Conservation (phyloP, 176 grass and related monocot species). For the Bothriochloa decipiens region DNA sequence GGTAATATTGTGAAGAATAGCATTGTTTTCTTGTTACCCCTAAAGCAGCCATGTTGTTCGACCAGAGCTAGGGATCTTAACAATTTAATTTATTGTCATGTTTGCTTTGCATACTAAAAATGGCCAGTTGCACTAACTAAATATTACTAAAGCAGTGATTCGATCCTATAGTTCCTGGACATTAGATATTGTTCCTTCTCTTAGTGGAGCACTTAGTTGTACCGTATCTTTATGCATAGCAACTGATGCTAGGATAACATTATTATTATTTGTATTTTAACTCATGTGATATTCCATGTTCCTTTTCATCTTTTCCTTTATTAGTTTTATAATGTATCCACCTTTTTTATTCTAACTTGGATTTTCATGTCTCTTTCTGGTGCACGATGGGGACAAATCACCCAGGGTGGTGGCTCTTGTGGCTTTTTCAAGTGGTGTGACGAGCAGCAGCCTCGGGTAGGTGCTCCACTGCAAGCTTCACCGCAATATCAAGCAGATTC, state of each 20-base stretch:
- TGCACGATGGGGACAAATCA: constrained; percentile 32
- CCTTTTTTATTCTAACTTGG: constrained; percentile 32
- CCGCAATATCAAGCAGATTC: constrained; percentile 24
- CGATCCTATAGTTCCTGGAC: constrained; percentile 22
- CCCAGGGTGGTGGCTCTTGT: constrained; percentile 63
- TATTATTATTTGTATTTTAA: background rate
- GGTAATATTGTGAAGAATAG: constrained; percentile 13
- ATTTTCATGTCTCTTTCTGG: constrained; percentile 30
- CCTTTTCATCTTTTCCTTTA: constrained; percentile 24
- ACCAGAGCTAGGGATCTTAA: background rate
- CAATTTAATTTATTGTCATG: constrained; percentile 10
- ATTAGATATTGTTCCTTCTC: constrained; percentile 30
- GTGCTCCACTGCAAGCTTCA: constrained; percentile 45
- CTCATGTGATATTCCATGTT: constrained; percentile 32
- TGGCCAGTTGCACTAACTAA: background rate
- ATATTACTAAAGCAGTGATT: background rate
- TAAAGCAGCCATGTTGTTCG: background rate
- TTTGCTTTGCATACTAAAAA: constrained; percentile 16
- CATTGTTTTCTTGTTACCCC: background rate
- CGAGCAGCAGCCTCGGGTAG: constrained; percentile 37
- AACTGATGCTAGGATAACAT: constrained; percentile 38
- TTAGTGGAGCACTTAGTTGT: constrained; percentile 49
- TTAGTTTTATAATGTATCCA: constrained; percentile 25
- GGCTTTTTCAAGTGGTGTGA: constrained; percentile 80
- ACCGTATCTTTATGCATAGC: constrained; percentile 33